phyloP scores from a whole-genome alignment of 75 land plant species.

The Pinus albicaulis region DNA sequence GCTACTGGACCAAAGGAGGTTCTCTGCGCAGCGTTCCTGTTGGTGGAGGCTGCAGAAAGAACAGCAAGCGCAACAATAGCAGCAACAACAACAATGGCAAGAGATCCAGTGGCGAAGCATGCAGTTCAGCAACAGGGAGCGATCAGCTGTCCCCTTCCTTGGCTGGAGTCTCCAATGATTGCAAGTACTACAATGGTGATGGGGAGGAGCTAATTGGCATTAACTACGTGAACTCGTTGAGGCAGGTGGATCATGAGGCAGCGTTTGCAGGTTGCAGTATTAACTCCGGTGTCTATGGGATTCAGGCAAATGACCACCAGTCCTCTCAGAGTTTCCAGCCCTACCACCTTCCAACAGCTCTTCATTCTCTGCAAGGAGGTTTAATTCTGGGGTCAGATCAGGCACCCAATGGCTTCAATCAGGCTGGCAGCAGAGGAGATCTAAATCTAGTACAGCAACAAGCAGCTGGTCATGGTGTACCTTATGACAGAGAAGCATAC shows the following conservation, averaged over 20 bases:
- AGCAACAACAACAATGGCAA: neutral
- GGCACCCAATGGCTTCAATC: neutral
- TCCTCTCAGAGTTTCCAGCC: conserved; percentile 12
- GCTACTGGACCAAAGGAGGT: conserved; percentile 18
- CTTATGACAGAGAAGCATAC: conserved; percentile 4
- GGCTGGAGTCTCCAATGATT: neutral
- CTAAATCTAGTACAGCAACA: neutral
- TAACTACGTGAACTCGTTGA: neutral
- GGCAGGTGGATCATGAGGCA: too few relatives aligned
- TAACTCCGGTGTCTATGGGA: neutral
- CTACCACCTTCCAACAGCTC: neutral
- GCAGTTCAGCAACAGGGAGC: neutral
- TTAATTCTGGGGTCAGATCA: neutral
- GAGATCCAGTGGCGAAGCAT: conserved; percentile 1
- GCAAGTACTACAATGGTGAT: conserved; percentile 2
- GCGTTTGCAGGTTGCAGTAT: too few relatives aligned
- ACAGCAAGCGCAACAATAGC: neutral
- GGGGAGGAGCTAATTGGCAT: conserved; percentile 1
- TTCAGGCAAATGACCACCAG: neutral
- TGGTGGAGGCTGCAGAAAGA: conserved; percentile 15
- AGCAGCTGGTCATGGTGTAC: too few relatives aligned
- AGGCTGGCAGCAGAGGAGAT: conserved; percentile 3
- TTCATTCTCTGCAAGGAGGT: neutral
- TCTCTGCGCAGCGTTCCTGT: conserved; percentile 13
- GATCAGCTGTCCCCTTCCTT: conserved; percentile 1